Evolutionary conservation across 2,329 filamentous ascomycete species (phyloP).

Genomic region (Pseudogymnoascus sp.): DNA sequence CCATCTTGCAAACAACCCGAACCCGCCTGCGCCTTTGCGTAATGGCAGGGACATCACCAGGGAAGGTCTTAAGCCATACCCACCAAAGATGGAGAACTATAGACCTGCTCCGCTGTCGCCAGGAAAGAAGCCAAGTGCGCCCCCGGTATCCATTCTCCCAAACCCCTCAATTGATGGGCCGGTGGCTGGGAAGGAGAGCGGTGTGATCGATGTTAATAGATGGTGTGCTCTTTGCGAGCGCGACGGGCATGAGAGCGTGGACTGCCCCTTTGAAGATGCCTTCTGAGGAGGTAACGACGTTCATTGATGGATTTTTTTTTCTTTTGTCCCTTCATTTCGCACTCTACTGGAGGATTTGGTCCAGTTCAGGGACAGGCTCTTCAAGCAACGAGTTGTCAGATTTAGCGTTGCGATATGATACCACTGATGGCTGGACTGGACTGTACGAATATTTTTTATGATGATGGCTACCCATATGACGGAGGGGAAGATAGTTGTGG

Average conservation of each 20-base stretch:
- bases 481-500: not conserved
- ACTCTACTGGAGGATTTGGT: constrained; percentile 5
- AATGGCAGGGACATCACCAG: constrained; percentile 33
- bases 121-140: constrained; percentile 31
- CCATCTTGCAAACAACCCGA: constrained; percentile 11
- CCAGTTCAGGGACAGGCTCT: constrained; percentile 8
- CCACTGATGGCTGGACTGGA: constrained; percentile 8
- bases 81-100: constrained; percentile 37
- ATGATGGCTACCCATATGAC: constrained; percentile 5
- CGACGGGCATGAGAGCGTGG: constrained; percentile 92
- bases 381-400: constrained; percentile 4
- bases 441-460: constrained; percentile 4
- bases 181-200: constrained; percentile 70
- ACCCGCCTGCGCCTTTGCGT: constrained; percentile 18
- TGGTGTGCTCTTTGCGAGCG: constrained; percentile 97
- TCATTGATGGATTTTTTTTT: not conserved
- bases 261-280: constrained; percentile 85
- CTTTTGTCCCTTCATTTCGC: not conserved
- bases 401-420: constrained; percentile 9
- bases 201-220: constrained; percentile 72
- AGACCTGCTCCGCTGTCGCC: constrained; percentile 51
- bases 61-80: constrained; percentile 35
- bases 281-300: constrained; percentile 38
- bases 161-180: constrained; percentile 60
- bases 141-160: constrained; percentile 44